Conservation (phyloP, 1,284 basidiomycete genomes). For the Apiotrichum veenhuisii region DNA sequence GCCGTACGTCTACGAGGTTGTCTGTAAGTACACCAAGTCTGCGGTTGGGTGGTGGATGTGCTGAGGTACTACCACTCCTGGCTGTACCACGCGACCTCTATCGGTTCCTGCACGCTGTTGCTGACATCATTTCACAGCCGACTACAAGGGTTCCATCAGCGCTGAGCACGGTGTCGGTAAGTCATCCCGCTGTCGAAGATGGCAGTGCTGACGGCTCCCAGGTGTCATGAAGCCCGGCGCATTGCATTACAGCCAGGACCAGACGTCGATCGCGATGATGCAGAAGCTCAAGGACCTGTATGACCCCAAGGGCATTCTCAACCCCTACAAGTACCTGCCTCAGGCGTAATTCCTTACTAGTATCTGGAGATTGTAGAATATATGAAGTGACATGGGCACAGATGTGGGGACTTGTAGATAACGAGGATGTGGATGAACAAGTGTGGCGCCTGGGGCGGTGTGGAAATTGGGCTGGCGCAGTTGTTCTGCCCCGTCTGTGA, state of each 20-base stretch:
- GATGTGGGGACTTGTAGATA: not conserved
- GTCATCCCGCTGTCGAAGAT: constrained; percentile 10
- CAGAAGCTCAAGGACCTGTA: constrained; percentile 84
- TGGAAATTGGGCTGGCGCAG: too few relatives aligned
- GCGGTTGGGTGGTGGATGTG: constrained; percentile 23
- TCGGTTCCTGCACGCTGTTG: too few relatives aligned
- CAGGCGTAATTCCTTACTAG: not conserved
- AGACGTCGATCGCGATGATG: constrained; percentile 81
- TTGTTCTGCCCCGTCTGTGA: too few relatives aligned
- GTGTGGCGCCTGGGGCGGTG: too few relatives aligned
- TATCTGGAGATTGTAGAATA: not conserved
- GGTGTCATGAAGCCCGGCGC: constrained; percentile 89
- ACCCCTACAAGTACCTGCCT: constrained; percentile 46
- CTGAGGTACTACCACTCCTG: too few relatives aligned
- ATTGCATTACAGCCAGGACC: constrained; percentile 81
- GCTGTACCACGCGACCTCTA: too few relatives aligned
- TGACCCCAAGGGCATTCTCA: constrained; percentile 88
- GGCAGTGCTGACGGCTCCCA: constrained; percentile 5
- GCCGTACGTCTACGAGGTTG: constrained; percentile 93
- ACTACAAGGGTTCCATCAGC: constrained; percentile 79
- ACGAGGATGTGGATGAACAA: too few relatives aligned
- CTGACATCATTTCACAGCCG: constrained; percentile 24
- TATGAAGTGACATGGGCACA: not conserved
- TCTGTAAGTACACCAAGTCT: constrained; percentile 54
- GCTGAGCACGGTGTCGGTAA: constrained; percentile 83